These are phyloP conservation scores for Kwoniella bestiolae DNA, from an alignment of 768 basidiomycete genomes.

Conservation along the genomic window DNA sequence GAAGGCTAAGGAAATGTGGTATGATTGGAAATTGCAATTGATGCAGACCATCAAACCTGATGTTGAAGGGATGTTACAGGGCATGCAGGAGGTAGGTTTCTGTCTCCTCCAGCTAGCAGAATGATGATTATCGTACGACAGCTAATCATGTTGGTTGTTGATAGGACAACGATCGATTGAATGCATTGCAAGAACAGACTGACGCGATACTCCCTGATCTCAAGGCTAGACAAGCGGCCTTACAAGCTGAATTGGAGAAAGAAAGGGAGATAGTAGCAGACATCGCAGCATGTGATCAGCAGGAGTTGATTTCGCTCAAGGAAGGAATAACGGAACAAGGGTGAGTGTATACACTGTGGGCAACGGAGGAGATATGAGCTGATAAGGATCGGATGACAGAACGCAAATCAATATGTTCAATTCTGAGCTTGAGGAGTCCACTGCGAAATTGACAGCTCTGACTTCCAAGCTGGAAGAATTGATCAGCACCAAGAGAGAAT, in stretches of 20 bases:
- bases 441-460: slow-evolving; percentile 47
- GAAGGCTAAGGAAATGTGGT: slow-evolving; percentile 53
- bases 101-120: too few relatives aligned
- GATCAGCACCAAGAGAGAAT: slow-evolving; percentile 38
- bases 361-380: not conserved
- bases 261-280: slow-evolving; percentile 52
- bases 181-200: slow-evolving; percentile 29
- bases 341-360: slow-evolving; percentile 27
- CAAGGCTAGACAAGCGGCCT: slow-evolving; percentile 38
- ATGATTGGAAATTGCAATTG: slow-evolving; percentile 54
- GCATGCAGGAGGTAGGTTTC: slow-evolving; percentile 46
- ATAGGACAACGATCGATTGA: slow-evolving; percentile 47
- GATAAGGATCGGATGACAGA: slow-evolving; percentile 23
- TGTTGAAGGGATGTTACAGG: slow-evolving; percentile 37
- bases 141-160: not conserved
- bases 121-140: not conserved
- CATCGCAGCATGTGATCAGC: slow-evolving; percentile 52
- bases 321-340: slow-evolving; percentile 47
- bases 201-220: slow-evolving; percentile 44
- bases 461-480: slow-evolving; percentile 47
- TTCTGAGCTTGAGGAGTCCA: slow-evolving; percentile 48
- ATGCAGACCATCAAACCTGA: slow-evolving; percentile 46
- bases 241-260: slow-evolving; percentile 49
- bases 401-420: slow-evolving; percentile 51
- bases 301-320: slow-evolving; percentile 46